These are phyloP conservation scores for Obelidium mucronatum DNA, from an alignment of 192 early-diverging fungal genomes.

Conservation along the genomic window DNA sequence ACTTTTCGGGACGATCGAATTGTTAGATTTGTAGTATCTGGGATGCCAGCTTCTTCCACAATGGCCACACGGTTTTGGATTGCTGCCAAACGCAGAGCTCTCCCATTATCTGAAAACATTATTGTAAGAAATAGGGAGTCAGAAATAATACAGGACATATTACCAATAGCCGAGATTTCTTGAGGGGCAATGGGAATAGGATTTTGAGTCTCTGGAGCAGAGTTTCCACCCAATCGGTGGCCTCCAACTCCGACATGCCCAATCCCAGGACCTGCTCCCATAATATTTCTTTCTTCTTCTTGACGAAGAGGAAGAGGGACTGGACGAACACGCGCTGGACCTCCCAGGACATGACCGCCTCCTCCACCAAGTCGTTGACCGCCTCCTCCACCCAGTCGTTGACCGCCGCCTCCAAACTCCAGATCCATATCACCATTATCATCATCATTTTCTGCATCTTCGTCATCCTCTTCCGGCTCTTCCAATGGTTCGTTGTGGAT, in stretches of 20 bases:
- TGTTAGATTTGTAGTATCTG: background rate
- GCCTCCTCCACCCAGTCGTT: background rate
- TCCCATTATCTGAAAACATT: background rate
- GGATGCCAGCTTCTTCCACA: background rate
- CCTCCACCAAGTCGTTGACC: background rate
- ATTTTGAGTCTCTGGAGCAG: too few species aligned
- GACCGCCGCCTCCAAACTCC: background rate
- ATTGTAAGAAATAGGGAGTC: background rate
- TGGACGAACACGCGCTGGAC: background rate
- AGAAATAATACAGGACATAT: too few species aligned
- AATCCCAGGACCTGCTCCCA: background rate
- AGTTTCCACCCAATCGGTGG: too few species aligned
- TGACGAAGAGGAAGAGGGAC: background rate
- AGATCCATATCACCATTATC: background rate
- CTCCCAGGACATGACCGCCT: background rate
- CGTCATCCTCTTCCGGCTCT: background rate
- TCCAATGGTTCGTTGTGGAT: background rate
- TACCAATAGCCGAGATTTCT: too few species aligned
- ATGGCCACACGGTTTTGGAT: conserved; percentile 20
- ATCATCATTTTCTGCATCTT: background rate
- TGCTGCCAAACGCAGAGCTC: conserved; percentile 20
- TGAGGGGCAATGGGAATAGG: too few species aligned
- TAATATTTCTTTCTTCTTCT: background rate
- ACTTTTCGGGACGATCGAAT: background rate
- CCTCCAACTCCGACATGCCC: too few species aligned